phyloP scores from a whole-genome alignment of 169 alveolate species.

The Amoebophrya sp. region DNA sequence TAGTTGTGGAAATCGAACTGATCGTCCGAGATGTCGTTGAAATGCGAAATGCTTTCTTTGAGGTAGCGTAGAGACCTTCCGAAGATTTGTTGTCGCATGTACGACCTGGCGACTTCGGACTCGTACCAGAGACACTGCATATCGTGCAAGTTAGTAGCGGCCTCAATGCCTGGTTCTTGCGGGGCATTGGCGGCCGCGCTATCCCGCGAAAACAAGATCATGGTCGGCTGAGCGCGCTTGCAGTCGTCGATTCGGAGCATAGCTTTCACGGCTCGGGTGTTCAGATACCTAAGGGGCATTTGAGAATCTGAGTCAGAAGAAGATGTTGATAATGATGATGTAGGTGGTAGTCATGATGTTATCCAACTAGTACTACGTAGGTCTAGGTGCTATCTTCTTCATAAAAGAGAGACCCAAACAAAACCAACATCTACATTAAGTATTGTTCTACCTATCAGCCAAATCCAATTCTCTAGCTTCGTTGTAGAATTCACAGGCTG shows the following conservation, averaged over 20 bases:
- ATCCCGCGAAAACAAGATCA: neutral
- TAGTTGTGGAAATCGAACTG: conserved; percentile 52
- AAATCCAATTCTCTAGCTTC: conserved; percentile 63
- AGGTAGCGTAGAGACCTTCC: neutral
- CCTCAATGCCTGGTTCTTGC: neutral
- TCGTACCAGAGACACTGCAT: conserved; percentile 50
- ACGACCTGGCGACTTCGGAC: neutral
- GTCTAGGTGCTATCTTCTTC: no score
- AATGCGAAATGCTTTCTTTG: conserved; percentile 43
- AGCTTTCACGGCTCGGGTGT: neutral
- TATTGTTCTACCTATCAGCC: conserved; percentile 70
- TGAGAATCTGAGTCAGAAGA: no score
- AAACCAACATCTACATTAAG: neutral
- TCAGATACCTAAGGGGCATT: neutral
- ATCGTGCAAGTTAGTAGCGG: conserved; percentile 47
- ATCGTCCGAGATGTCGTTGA: conserved; percentile 44
- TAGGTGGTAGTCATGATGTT: neutral
- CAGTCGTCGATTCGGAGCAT: conserved; percentile 20
- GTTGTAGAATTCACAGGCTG: conserved; percentile 27
- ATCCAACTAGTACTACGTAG: no score
- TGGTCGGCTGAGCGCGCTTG: neutral
- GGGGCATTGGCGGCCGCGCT: neutral
- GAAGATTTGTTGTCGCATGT: neutral
- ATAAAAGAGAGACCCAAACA: no score
- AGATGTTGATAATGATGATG: neutral